Base-by-base conservation (phyloP, 169 alveolate genomes). In the Plasmodium ovale region DNA sequence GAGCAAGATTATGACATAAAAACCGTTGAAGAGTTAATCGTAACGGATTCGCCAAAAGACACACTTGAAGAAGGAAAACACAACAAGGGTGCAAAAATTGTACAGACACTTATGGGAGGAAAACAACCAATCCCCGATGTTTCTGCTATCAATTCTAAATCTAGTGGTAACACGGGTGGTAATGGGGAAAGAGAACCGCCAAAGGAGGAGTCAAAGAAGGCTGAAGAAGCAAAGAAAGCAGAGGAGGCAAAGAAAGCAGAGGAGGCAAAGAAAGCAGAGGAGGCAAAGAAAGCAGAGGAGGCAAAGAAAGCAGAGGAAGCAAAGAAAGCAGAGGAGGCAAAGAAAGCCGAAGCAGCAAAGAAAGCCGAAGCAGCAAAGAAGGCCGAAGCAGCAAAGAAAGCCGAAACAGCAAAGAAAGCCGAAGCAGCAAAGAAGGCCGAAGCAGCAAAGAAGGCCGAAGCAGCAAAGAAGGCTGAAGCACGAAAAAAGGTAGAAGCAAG, bases 11-110 rank as follows among this genome's bases (percentile, higher is more conserved):
- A 51, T 64, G 29, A 64, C 25, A 27, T 79, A 47, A 44, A 21
- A 79, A 42, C 23, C 3, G 37, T 65, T 31, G 82, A 79, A 19
- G 82, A 79, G 65, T 65, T 79, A 29, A 33, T 51, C 1, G 44
- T 5, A 5, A 35, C 5, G 3, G 53, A 19, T 9, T 3, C 14
- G 10, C 21, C 16, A 23, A 19, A 33, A 3, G 77, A 6, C 51
- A 21, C 5, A 64, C 23, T 9, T 39, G 33, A 79, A n/a, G 10
- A 42, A 68, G 37, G 10, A 12, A 49, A 60, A 23, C 16, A 2
- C 21, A 37, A 56, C 58, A 37, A 2, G 2, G 25, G 31, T 19
- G 33, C 35, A 29, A 27, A 6, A n/a, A 27, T 9, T 73, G 16
- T n/a, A 21, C 10, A 58, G 7, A 12, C 19, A 4, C 6, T 49